Base-by-base conservation (phyloP, 768 basidiomycete species). In the Tulasnella sp. region DNA sequence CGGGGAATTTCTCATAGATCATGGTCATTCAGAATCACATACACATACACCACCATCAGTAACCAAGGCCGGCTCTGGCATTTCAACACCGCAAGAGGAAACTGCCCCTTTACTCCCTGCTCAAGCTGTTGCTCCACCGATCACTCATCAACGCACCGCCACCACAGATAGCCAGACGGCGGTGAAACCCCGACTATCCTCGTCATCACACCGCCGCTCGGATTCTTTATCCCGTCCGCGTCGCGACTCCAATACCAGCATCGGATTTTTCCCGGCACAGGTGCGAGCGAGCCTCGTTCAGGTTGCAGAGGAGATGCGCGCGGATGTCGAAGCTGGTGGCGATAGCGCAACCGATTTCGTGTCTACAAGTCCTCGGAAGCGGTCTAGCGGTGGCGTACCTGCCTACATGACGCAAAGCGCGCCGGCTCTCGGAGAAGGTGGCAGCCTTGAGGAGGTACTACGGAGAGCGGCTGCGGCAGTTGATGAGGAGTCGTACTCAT, bases 291-390 rank as follows among this genome's bases (percentile, higher is more conserved):
- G 67, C 23, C 70, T 78, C 27, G 70, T 64, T 79, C 87, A 90
- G 71, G 83, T 87, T 17, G 95, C 94, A 8, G 80, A 91, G 63
- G 85, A 93, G 49, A 82, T 93, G 3, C 56, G 56, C 7, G 56
- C 56, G 5, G 73, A 4, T 71, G 72, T 55, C 69, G 50, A 47
- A 29, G 34, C 23, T 7, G 27, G 34, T 21, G 9, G 15, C 15
- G 34, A 38, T 38, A 38, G 15, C 34, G 15, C 34, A 38, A 38
- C 34, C 15, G 34, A 38, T 38, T 38, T 38, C 34, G 47, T 48
- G 7, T 29, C 47, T 11, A 48, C 47, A 23, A 23, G 21, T 48
- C 47, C 47, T 29, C 19, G 47, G n/a, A 23, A 21, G 27, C 47
- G 27, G 21, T 7, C n/a, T 5, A 21, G 47, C 19, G 11, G 21